Conservation (phyloP, 305 asterid species). For the Ajuga reptans region DNA sequence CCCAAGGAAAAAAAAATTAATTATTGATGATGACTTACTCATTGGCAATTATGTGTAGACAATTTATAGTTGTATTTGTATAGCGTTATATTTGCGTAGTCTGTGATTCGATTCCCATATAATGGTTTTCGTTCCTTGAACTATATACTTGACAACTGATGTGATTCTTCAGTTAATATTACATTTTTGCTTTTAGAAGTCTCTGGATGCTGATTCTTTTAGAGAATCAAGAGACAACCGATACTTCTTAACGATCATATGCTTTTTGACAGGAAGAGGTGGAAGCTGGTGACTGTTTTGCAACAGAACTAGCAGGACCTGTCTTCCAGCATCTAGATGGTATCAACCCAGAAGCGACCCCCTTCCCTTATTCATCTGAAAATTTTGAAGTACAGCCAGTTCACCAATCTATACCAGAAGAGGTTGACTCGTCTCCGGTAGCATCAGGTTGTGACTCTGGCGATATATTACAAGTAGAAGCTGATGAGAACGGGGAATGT, state of each 20-base stretch:
- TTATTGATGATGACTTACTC: conserved; percentile 1
- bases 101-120: not conserved
- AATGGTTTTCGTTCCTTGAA: not conserved
- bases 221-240: not conserved
- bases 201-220: not conserved
- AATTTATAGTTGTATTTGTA: not conserved
- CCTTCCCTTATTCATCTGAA: conserved; percentile 36
- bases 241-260: not conserved
- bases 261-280: conserved; percentile 39
- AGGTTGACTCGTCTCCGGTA: conserved; percentile 30
- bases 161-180: not conserved
- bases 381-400: conserved; percentile 30
- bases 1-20: too few relatives aligned
- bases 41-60: not conserved
- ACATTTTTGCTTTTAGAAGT: not conserved
- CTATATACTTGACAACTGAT: not conserved
- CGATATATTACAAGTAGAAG: conserved; percentile 28
- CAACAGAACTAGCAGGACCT: conserved; percentile 30
- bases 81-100: not conserved
- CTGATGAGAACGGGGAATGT: conserved; percentile 25
- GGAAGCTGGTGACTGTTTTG: conserved; percentile 34
- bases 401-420: conserved; percentile 26
- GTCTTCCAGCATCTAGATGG: conserved; percentile 34
- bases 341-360: conserved; percentile 29
- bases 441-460: conserved; percentile 31